Evolutionary conservation across 2,329 filamentous ascomycete genomes (phyloP).

Genomic region (Cercospora canescens): DNA sequence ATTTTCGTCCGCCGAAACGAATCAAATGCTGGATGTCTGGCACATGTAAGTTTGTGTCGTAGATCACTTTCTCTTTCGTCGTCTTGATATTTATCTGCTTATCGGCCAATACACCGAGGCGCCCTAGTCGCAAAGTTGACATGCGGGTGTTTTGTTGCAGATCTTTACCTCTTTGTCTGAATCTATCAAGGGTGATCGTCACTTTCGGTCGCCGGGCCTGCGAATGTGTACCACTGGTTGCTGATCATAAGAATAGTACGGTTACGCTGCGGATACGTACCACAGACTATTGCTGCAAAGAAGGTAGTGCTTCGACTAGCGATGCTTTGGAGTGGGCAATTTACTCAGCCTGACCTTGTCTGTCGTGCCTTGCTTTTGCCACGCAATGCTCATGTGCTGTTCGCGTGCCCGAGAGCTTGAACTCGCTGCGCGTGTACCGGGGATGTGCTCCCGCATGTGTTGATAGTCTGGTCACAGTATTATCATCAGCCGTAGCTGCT

Average conservation of each 20-base stretch:
- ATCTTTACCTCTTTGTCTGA: not conserved
- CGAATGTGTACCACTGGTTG: not conserved
- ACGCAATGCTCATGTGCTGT: constrained; percentile 6
- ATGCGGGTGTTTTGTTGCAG: not conserved
- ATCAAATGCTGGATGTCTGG: not conserved
- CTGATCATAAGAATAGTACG: not conserved
- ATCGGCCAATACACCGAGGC: not conserved
- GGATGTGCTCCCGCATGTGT: not conserved
- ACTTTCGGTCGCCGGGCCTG: not conserved
- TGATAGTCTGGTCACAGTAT: not conserved
- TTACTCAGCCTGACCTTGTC: not conserved
- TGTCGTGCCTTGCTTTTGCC: not conserved
- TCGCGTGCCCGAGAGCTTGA: not conserved
- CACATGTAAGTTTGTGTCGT: not conserved
- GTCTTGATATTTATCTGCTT: too few relatives aligned
- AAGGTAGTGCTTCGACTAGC: not conserved
- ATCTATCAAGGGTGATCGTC: not conserved
- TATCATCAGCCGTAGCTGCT: constrained; percentile 1
- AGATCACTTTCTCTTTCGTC: not conserved
- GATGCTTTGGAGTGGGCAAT: not conserved
- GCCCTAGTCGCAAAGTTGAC: not conserved
- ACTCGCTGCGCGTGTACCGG: not conserved
- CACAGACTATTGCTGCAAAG: not conserved
- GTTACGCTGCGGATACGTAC: constrained; percentile 1
- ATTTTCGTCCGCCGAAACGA: not conserved